Evolutionary conservation across 345 rosid genomes (phyloP).

Genomic region (Raphanus sativus): DNA sequence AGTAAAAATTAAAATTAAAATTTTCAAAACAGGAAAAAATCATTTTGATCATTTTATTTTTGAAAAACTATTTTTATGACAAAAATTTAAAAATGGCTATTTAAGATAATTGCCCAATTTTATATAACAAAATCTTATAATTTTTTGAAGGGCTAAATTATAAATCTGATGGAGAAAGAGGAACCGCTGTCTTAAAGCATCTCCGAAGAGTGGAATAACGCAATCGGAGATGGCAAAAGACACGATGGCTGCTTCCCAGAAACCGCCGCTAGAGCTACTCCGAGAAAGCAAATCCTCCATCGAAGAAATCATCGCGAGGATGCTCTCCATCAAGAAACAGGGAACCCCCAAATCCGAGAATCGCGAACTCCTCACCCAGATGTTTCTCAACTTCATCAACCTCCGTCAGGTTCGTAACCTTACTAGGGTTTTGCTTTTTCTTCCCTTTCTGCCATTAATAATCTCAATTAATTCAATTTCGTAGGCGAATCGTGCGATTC

Average conservation of each 20-base stretch:
- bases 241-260: constrained; percentile 34
- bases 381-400: constrained; percentile 73
- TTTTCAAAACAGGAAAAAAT: too few relatives aligned
- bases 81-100: too few relatives aligned
- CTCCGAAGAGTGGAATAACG: constrained; percentile 34
- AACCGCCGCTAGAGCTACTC: constrained; percentile 57
- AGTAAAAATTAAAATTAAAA: too few relatives aligned
- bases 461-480: neutral
- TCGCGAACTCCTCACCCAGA: constrained; percentile 73
- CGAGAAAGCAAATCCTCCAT: constrained; percentile 64
- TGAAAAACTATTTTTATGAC: too few relatives aligned
- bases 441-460: neutral
- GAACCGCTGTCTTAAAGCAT: neutral
- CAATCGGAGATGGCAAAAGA: constrained; percentile 19
- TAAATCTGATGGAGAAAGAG: neutral
- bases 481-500: constrained; percentile 74
- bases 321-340: constrained; percentile 61
- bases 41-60: too few relatives aligned
- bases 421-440: neutral
- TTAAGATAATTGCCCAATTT: too few relatives aligned
- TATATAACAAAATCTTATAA: too few relatives aligned
- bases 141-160: too few relatives aligned
- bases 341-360: constrained; percentile 61
- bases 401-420: constrained; percentile 68
- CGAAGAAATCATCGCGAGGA: constrained; percentile 59